Conservation (phyloP, 1,284 basidiomycete genomes). For the Coriolopsis trogii region DNA sequence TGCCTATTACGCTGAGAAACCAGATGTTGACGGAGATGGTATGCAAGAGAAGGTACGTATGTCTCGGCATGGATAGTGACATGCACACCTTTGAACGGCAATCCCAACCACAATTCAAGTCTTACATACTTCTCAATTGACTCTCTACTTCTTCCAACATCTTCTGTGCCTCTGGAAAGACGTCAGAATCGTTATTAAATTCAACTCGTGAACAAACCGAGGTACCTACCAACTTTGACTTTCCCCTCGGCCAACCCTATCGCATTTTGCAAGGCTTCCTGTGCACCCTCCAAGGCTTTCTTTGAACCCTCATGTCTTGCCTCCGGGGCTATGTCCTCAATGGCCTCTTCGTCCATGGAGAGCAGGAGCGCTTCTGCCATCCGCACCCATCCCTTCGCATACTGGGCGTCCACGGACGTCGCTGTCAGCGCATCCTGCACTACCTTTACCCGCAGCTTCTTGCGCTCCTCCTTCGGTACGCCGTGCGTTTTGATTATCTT, state of each 20-base stretch:
- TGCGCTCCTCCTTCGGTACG: conserved; percentile 1
- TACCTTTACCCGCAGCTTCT: background rate
- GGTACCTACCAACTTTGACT: background rate
- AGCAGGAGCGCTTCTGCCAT: conserved; percentile 7
- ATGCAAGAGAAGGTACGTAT: too few species aligned
- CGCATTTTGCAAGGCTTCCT: background rate
- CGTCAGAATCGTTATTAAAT: background rate
- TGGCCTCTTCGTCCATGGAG: background rate
- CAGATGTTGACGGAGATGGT: too few species aligned
- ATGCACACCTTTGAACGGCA: too few species aligned
- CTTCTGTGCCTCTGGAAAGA: background rate
- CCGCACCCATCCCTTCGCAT: conserved; percentile 13
- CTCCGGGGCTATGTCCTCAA: background rate
- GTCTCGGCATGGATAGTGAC: too few species aligned
- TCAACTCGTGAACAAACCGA: background rate
- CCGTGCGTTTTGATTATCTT: background rate
- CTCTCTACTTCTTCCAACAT: background rate
- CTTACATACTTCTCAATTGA: too few species aligned
- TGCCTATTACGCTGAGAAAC: too few species aligned
- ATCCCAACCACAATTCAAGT: too few species aligned
- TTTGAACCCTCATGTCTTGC: background rate
- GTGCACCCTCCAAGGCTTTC: background rate
- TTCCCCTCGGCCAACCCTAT: background rate
- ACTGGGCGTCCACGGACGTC: background rate
- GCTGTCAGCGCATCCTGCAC: background rate